phyloP scores from a whole-genome alignment of 768 basidiomycete genomes.

The Mycena polygramma region DNA sequence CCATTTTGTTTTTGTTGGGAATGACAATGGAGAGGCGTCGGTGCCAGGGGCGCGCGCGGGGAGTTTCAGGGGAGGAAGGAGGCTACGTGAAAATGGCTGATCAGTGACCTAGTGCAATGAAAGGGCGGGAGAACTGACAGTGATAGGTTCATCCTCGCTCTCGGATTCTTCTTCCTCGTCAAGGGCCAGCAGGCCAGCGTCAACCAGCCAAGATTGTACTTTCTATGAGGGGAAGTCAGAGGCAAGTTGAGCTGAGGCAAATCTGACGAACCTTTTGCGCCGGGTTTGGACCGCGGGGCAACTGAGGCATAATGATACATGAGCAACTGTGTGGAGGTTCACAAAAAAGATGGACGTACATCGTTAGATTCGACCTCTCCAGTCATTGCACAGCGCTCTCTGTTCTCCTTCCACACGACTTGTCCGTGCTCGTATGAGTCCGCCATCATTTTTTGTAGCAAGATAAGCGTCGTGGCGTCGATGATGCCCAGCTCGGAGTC shows the following conservation, averaged over 20 bases:
- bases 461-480: constrained; percentile 30
- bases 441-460: constrained; percentile 36
- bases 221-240: not conserved
- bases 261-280: constrained; percentile 23
- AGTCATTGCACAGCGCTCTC: constrained; percentile 13
- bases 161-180: constrained; percentile 12
- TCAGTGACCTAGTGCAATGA: not conserved
- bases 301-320: not conserved
- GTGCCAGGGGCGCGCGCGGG: constrained; percentile 20
- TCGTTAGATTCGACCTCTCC: constrained; percentile 22
- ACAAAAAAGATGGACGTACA: not conserved
- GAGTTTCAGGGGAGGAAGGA: not conserved
- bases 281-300: constrained; percentile 25
- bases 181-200: constrained; percentile 14
- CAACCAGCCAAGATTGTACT: constrained; percentile 25
- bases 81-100: not conserved
- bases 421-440: constrained; percentile 31
- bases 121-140: not conserved
- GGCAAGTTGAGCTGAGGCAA: not conserved
- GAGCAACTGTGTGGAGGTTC: not conserved
- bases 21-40: constrained; percentile 24
- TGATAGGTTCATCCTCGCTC: not conserved
- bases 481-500: constrained; percentile 27
- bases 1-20: not conserved
- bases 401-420: constrained; percentile 31